Base-by-base conservation (phyloP, 2,329 filamentous ascomycete genomes). In the Clonostachys solani region DNA sequence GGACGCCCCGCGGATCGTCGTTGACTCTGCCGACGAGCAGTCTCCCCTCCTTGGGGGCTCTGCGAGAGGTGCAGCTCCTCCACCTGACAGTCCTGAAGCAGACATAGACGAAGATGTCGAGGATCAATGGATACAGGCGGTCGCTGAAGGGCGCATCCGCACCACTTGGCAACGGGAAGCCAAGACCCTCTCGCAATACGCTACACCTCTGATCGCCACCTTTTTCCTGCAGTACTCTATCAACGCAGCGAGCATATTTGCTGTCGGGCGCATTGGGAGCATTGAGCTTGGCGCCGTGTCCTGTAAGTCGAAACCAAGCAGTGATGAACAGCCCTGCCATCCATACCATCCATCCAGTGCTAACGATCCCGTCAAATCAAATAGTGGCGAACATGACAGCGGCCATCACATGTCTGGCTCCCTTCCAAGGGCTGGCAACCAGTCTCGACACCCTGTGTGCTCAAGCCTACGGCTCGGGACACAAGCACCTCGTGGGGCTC, bases 111-210 rank as follows among this genome's bases (percentile, higher is more conserved):
- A 82, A 42, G 73, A 78, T 45, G 73, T 92, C 44, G 81, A 86
- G 55, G 77, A 83, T 57, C 86, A 89, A 60, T 95, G 90, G 90
- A 86, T 92, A 52, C 87, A 91, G 51, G 92, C 92, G 0, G 87
- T 96, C 12, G 78, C 82, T 1, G 80, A 86, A 0, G 90, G 91
- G 12, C 80, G 83, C 60, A 92, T 97, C 54, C 84, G 86, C 46
- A 96, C 92, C 5, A 95, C 90, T 6, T 97, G 92, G 91, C 85
- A 87, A 65, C 83, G 92, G 52, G 92, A 97, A 72, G 77, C 87
- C 40, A 91, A 92, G 69, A 91, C 91, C 2, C 77, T 97, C 38
- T 71, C 78, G 33, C 75, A 78, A 52, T 92, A 92, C 61, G 85
- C 87, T 3, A 72, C 76, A 33, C 87, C 87, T 1, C 69, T 92